Base-by-base conservation (phyloP, 2,329 filamentous ascomycete species). In the Rachicladosporium sp. region DNA sequence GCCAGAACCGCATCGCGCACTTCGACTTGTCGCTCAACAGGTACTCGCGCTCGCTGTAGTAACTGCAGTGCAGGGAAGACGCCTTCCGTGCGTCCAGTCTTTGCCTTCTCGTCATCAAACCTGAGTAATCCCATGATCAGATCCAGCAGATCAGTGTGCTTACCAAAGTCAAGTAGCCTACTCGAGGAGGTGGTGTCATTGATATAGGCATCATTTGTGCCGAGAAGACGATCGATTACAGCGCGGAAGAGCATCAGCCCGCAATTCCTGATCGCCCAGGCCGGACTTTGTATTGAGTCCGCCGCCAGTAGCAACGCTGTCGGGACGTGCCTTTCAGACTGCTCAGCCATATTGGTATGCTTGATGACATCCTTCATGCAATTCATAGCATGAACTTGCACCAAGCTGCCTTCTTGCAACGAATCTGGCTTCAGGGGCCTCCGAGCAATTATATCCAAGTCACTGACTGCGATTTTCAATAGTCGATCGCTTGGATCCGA, bases 231-330 rank as follows among this genome's bases (percentile, higher is more conserved):
- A 55, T 91, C 84, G 38, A 93, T 82, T 4, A 95, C 68, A 45
- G 86, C 85, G 40, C 89, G 78, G 47, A 96, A 78, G 5, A 98
- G 74, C 63, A 96, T 82, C 29, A 96, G 64, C 2, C 87, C 87
- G 49, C 87, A 95, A 58, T 98, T 98, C 1, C 88, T 80, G 41
- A 98, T 87, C 0, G 88, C 85, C 91, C 91, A 98, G 13, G 91
- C 76, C 43, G 82, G 73, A 0, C 85, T 91, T 33, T 77, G 80
- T 10, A 98, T 69, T 37, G 82, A 85, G 43, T 74, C 73, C 8
- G 84, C 83, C 2, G 88, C 87, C n/a, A 96, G 69, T 44, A 80
- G 74, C 3, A 98, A 68, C 29, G 80, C 80, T 23, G 76, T 68
- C 6, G 82, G 78, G 6, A 95, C 69, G 50, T 87, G 81, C 1